Conservation (phyloP, 208 protist genomes). For the Angomonas deanei region DNA sequence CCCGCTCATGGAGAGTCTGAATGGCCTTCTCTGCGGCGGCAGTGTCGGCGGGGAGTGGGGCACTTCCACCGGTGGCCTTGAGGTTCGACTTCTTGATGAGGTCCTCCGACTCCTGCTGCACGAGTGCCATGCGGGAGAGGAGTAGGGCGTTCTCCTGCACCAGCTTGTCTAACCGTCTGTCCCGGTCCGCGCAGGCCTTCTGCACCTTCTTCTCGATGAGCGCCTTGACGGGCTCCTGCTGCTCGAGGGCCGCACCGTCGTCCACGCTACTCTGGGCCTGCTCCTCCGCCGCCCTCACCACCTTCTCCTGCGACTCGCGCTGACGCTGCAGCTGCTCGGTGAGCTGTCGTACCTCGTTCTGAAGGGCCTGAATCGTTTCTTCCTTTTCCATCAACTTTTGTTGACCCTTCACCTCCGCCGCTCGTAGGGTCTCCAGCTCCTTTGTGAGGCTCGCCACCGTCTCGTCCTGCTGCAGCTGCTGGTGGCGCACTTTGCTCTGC, state of each 20-base stretch:
- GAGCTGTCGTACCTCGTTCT: too few relatives aligned
- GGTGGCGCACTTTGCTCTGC: constrained; percentile 34
- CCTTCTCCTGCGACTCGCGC: constrained; percentile 15
- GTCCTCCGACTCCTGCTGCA: constrained; percentile 36
- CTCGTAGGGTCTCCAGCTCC: constrained; percentile 25
- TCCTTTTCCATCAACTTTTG: too few relatives aligned
- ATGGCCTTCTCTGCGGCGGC: constrained; percentile 7
- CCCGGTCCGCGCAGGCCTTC: constrained; percentile 22
- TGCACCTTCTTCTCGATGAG: constrained; percentile 26
- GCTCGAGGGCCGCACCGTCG: not conserved
- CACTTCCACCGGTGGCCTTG: not conserved
- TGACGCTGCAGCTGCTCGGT: constrained; percentile 6
- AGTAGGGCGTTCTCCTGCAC: constrained; percentile 32
- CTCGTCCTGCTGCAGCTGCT: constrained; percentile 38
- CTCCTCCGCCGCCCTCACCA: constrained; percentile 2
- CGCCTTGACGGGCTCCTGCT: constrained; percentile 18
- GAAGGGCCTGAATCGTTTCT: too few relatives aligned
- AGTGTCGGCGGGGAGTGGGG: not conserved
- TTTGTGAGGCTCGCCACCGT: constrained; percentile 19
- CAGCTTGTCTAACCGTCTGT: constrained; percentile 31
- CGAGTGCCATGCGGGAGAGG: constrained; percentile 35
- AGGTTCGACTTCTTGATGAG: constrained; percentile 19
- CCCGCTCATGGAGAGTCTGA: constrained; percentile 18
- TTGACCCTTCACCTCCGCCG: constrained; percentile 20
- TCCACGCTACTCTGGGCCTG: constrained; percentile 1